Conservation (phyloP, 2,329 filamentous ascomycete species). For the Verticillium isaacii region DNA sequence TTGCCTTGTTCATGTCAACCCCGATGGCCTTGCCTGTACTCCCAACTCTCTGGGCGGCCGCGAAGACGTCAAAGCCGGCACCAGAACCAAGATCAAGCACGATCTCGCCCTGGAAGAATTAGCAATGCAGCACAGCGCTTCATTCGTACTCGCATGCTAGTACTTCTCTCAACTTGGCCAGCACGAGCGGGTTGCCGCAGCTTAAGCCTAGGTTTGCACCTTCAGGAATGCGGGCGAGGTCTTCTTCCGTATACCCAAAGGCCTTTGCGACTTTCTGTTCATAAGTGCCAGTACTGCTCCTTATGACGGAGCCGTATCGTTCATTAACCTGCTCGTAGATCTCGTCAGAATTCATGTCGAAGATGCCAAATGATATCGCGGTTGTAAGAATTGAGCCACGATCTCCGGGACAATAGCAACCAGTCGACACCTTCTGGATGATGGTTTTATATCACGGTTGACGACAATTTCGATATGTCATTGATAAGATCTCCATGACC, state of each 20-base stretch:
- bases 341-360: conserved; percentile 19
- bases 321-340: conserved; percentile 29
- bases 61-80: conserved; percentile 54
- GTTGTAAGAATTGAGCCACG: not conserved
- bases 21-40: conserved; percentile 44
- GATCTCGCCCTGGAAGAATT: conserved; percentile 42
- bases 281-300: conserved; percentile 23
- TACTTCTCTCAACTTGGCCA: conserved; percentile 41
- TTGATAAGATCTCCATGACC: too few relatives aligned
- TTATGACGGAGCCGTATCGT: conserved; percentile 27
- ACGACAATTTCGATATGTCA: too few relatives aligned
- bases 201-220: conserved; percentile 48
- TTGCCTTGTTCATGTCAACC: conserved; percentile 55
- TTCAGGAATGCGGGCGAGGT: conserved; percentile 38
- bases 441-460: too few relatives aligned
- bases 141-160: not conserved
- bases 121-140: not conserved
- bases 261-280: conserved; percentile 39
- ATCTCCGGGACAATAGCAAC: too few relatives aligned
- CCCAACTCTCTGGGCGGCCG: conserved; percentile 46
- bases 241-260: conserved; percentile 46
- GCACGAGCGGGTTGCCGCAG: conserved; percentile 48
- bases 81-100: conserved; percentile 54
- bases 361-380: not conserved
- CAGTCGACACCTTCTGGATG: too few relatives aligned